Evolutionary conservation across 352 stramenopile species (phyloP), one percentile per base, ranked within the genome.

Genomic region (Pythium oligandrum): DNA sequence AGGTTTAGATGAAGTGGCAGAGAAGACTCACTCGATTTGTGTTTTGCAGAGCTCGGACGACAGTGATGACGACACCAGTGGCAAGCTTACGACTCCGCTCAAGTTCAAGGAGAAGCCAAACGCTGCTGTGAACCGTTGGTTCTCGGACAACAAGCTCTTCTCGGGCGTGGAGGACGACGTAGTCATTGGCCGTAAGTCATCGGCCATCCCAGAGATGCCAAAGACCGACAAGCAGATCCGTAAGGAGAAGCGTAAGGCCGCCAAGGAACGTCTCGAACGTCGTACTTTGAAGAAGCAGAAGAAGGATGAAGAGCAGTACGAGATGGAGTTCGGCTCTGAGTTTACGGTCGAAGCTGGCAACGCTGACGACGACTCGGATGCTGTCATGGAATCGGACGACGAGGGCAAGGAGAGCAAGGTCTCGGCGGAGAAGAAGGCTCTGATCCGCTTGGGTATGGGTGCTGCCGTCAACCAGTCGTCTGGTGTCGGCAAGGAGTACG

Each of bases 221-320:
- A 98, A 98, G 71, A 99, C 96, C 0, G 97, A 99, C 58, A 99
- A 99, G 66, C 81, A 99, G 62, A 94, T 97, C 54, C 95, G 97
- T 35, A 89, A 98, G 47, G 93, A 98, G 40, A 99, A 99, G 68
- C 85, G 97, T 12, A 88, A 98, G 55, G 98, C 98, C 50, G 93
- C 91, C 0, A 84, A 86, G 51, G 88, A 97, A 6, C 83, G 93
- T 1, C 79, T 97, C 49, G 91, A 98, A 69, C 85, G 93, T 4
- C 81, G 85, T 26, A 61, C 67, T 0, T 43, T 65, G 6, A 93
- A 93, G 63, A 91, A 90, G 57, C 61, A 73, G 10, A 90, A 90
- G 53, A 86, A 88, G 55, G 85, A 95, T 44, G 80, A 92, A 32
- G 83, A 92, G 51, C 72, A 93, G 59, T 90, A 88, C 61, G 82